These are phyloP conservation scores for Emmonsiellopsis sp. DNA, from an alignment of 2,329 filamentous ascomycete genomes.

Conservation along the genomic window DNA sequence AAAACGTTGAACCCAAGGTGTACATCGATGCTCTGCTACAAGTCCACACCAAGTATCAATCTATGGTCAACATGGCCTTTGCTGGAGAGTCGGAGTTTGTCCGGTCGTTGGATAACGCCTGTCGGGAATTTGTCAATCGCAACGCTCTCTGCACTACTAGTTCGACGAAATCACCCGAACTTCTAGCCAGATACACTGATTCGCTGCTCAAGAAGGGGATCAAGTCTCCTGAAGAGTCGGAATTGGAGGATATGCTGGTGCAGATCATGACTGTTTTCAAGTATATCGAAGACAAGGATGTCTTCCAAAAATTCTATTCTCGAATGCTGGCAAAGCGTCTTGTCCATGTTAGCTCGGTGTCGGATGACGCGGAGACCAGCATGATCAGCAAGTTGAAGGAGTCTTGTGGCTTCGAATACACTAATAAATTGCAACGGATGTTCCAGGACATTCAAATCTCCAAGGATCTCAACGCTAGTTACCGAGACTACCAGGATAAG, in stretches of 20 bases:
- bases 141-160: conserved; percentile 93
- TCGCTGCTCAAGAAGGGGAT: conserved; percentile 76
- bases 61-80: conserved; percentile 84
- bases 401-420: conserved; percentile 97
- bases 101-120: conserved; percentile 89
- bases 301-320: conserved; percentile 99
- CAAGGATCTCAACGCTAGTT: conserved; percentile 87
- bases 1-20: conserved; percentile 87
- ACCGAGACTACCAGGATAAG: conserved; percentile 65
- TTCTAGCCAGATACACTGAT: conserved; percentile 93
- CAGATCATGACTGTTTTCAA: conserved; percentile 99
- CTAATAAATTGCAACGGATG: conserved; percentile 98
- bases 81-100: conserved; percentile 95
- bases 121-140: conserved; percentile 94
- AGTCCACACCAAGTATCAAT: conserved; percentile 87
- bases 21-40: conserved; percentile 94
- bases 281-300: conserved; percentile 99
- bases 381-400: conserved; percentile 99
- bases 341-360: conserved; percentile 90
- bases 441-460: conserved; percentile 99
- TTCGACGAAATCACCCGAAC: conserved; percentile 86
- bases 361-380: conserved; percentile 93
- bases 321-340: conserved; percentile 90
- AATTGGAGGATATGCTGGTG: conserved; percentile 76
- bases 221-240: conserved; percentile 85